Base-by-base conservation (phyloP, 192 early-diverging fungal species). In the Chytriomyces hyalinus region DNA sequence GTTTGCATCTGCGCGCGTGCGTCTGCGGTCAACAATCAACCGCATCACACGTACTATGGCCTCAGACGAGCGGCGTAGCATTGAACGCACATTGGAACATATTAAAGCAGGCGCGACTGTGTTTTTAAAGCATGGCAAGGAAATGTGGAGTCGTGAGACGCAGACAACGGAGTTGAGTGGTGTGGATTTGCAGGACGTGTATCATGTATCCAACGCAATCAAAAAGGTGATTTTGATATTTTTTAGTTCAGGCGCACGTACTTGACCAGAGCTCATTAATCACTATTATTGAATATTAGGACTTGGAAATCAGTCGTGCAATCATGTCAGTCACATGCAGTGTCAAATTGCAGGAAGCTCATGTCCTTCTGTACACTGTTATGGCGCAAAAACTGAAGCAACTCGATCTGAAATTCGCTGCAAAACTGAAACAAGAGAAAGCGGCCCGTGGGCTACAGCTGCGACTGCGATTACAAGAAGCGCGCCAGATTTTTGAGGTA, bases 91-190 rank as follows among this genome's bases (percentile, higher is more conserved):
- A 17, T 1, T 75, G 8, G 73, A 75, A 50, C 7, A 43, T 8
- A 26, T 75, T 4, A 15, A 49, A 9, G 73, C 73, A 26, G 20
- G 46, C 20, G 61, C 26, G 8, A 75, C 73, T 6, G 73, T 65
- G 6, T 75, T 66, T 66, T 66, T 36, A 48, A 64, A 75, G 26
- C 53, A 75, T 50, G 73, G 73, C 20, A 75, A 65, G 47, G 73
- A 75, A 65, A 64, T 75, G 73, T 75, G 73, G 73, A 65, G 46
- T 10, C 73, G 73, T 5, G 73, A 66, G 28, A 48, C 49, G 7
- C 73, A 75, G 60, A 75, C 73, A 6, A 36, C 17, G 17, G 73
- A 65, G 45, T 36, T 75, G 49, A 15, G 10, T 7, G 61, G 49
- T 20, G 6, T 75, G 7, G 73, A 75, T 6, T 24, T 75, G 13